Evolutionary conservation across 495 filamentous ascomycete genomes (phyloP).

Genomic region (Saxophila tyrrhenica): DNA sequence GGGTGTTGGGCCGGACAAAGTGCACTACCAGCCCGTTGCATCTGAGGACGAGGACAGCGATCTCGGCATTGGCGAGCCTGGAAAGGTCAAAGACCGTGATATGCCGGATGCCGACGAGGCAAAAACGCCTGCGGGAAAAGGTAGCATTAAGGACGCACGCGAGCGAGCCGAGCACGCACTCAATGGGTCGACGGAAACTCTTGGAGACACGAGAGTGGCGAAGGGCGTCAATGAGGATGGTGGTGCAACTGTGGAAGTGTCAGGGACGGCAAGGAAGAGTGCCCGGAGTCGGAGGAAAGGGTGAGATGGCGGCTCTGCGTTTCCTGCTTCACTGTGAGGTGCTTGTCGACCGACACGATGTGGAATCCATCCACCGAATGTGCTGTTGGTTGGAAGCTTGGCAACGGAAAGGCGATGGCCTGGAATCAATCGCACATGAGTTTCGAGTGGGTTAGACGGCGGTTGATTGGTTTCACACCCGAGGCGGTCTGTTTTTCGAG

Average conservation of each 20-base stretch:
- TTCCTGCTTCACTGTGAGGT: too few relatives aligned
- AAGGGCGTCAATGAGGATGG: background rate
- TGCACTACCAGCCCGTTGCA: slow-evolving; percentile 1
- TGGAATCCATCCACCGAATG: too few relatives aligned
- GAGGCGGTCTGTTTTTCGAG: too few relatives aligned
- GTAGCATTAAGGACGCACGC: background rate
- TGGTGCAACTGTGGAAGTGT: background rate
- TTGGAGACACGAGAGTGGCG: background rate
- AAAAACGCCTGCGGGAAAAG: background rate
- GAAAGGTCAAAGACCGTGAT: background rate
- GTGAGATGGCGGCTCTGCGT: background rate
- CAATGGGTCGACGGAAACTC: background rate
- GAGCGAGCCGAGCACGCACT: background rate
- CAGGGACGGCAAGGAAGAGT: background rate
- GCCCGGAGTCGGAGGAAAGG: background rate
- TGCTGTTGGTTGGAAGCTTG: too few relatives aligned
- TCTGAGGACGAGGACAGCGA: background rate
- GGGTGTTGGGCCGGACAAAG: slow-evolving; percentile 11
- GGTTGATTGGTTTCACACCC: too few relatives aligned
- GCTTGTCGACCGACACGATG: too few relatives aligned
- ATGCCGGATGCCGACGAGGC: background rate
- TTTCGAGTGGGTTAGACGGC: too few relatives aligned
- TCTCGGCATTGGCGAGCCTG: background rate
- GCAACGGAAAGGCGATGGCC: too few relatives aligned
- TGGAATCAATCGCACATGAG: too few relatives aligned